Conservation (phyloP, 2,329 filamentous ascomycete species). For the Thelonectria rubi region DNA sequence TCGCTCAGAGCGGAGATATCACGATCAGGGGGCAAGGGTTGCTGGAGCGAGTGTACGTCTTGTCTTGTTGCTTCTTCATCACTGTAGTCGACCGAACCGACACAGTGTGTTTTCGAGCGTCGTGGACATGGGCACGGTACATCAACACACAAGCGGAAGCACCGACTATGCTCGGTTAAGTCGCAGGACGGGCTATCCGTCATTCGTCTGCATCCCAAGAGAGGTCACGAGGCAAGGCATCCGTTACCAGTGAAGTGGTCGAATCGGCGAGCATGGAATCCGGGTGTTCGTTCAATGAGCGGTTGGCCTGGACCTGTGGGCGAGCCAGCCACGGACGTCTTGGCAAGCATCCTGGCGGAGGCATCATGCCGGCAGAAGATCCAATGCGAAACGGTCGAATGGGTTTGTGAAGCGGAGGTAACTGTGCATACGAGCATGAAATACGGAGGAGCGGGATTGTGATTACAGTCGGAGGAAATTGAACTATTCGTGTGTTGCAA, state of each 20-base stretch:
- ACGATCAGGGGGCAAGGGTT: too few relatives aligned
- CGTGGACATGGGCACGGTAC: too few relatives aligned
- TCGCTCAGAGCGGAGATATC: too few relatives aligned
- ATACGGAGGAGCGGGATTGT: background rate
- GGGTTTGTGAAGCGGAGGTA: background rate
- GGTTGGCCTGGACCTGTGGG: conserved; percentile 11
- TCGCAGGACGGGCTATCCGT: background rate
- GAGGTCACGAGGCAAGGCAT: conserved; percentile 1
- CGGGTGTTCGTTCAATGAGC: background rate
- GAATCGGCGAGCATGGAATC: conserved; percentile 3
- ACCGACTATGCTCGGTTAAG: background rate
- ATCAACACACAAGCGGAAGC: too few relatives aligned
- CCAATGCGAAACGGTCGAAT: conserved; percentile 9
- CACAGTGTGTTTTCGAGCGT: too few relatives aligned
- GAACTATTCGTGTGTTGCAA: background rate
- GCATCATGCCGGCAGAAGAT: conserved; percentile 11
- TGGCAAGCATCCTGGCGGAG: conserved; percentile 9
- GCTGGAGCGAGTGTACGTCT: too few relatives aligned
- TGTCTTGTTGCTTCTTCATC: too few relatives aligned
- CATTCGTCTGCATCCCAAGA: background rate
- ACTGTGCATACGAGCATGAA: background rate
- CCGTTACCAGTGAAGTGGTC: background rate
- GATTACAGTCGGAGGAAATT: background rate
- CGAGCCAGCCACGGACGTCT: conserved; percentile 4
- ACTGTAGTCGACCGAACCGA: too few relatives aligned